phyloP scores from a whole-genome alignment of 2,329 filamentous ascomycete genomes.

The Lachnellula suecica region DNA sequence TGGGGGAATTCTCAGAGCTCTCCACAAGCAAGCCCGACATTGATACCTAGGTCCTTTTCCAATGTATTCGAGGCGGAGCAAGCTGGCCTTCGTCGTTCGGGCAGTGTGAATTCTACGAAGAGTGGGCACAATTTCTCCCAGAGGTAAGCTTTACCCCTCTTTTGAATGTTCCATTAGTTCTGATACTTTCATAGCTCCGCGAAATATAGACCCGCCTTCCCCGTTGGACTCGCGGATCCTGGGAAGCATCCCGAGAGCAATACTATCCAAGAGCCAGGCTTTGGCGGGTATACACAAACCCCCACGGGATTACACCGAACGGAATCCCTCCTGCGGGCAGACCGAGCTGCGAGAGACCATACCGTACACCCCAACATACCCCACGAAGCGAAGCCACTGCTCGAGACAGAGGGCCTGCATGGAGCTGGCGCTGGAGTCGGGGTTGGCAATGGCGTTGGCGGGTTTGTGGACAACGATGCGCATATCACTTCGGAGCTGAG shows the following conservation, averaged over 20 bases:
- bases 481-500: constrained; percentile 81
- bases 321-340: constrained; percentile 27
- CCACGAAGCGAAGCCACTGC: constrained; percentile 52
- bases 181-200: constrained; percentile 12
- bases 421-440: constrained; percentile 59
- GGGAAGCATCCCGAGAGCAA: constrained; percentile 31
- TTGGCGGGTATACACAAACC: constrained; percentile 10
- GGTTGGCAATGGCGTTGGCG: constrained; percentile 58
- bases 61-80: constrained; percentile 25
- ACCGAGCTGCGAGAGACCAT: constrained; percentile 39
- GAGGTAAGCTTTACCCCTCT: constrained; percentile 11
- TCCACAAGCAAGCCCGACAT: constrained; percentile 28
- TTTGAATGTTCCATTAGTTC: background rate
- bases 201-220: constrained; percentile 27
- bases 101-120: constrained; percentile 29
- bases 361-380: constrained; percentile 48
- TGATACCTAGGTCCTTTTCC: constrained; percentile 26
- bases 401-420: constrained; percentile 54
- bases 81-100: constrained; percentile 23
- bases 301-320: constrained; percentile 17
- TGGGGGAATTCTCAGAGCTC: constrained; percentile 31
- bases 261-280: constrained; percentile 29
- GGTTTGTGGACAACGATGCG: constrained; percentile 70
- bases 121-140: constrained; percentile 24
- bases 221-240: constrained; percentile 29